Evolutionary conservation across 805 yeast genomes (phyloP).

Genomic region (Helenozyma rhizophorensis): DNA sequence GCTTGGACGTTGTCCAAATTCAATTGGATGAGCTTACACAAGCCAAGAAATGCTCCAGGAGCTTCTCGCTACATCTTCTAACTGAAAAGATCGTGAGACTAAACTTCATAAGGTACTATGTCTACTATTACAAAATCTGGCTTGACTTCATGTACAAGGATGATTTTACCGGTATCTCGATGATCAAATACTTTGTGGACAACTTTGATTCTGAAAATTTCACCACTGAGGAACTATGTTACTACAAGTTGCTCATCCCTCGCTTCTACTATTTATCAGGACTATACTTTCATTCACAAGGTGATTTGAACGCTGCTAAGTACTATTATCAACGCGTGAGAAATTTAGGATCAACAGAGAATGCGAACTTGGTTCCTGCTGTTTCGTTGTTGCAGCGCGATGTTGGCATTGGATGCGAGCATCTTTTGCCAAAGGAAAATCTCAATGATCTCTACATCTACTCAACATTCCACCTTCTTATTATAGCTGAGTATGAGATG

Average conservation of each 20-base stretch:
- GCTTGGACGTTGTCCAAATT: conserved; percentile 17
- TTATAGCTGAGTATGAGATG: conserved; percentile 22
- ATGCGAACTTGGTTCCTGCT: background rate
- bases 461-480: conserved; percentile 26
- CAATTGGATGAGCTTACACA: conserved; percentile 8
- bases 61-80: conserved; percentile 6
- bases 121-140: conserved; percentile 35
- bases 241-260: conserved; percentile 34
- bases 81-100: conserved; percentile 20
- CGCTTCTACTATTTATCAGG: conserved; percentile 38
- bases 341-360: conserved; percentile 9
- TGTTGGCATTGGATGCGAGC: conserved; percentile 24
- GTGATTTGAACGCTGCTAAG: conserved; percentile 34
- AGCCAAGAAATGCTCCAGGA: background rate
- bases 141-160: conserved; percentile 27
- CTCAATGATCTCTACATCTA: conserved; percentile 26
- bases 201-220: conserved; percentile 33
- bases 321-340: conserved; percentile 36
- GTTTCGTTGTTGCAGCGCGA: conserved; percentile 1
- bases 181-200: conserved; percentile 29
- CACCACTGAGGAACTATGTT: conserved; percentile 35
- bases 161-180: conserved; percentile 19
- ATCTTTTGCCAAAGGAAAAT: conserved; percentile 13
- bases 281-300: conserved; percentile 32
- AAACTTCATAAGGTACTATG: conserved; percentile 19